These are phyloP conservation scores for Carnegiea gigantea DNA, from an alignment of 179 eudicot genomes.

Conservation along the genomic window DNA sequence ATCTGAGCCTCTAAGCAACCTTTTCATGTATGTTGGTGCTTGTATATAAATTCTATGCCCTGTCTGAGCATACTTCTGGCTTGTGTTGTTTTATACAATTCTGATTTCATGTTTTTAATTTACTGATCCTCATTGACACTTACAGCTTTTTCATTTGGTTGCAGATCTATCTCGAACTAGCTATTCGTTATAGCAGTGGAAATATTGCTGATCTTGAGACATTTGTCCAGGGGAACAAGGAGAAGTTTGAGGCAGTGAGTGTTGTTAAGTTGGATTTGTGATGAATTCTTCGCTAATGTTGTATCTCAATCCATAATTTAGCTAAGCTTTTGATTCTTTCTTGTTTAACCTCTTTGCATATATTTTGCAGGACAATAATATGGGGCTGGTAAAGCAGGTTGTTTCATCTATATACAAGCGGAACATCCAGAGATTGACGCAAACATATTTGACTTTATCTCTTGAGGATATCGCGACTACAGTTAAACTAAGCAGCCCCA, in stretches of 20 bases:
- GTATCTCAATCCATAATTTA: neutral
- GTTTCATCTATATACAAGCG: conserved; percentile 76
- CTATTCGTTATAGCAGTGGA: conserved; percentile 54
- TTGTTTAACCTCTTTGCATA: conserved; percentile 13
- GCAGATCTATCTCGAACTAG: conserved; percentile 81
- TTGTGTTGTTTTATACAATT: neutral
- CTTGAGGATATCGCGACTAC: conserved; percentile 85
- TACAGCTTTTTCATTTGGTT: conserved; percentile 12
- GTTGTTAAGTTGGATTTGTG: neutral
- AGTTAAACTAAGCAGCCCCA: conserved; percentile 66
- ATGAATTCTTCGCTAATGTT: neutral
- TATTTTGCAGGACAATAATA: conserved; percentile 66
- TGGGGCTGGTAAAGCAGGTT: conserved; percentile 88
- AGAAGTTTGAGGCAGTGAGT: conserved; percentile 74
- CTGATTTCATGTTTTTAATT: neutral
- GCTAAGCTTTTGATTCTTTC: neutral
- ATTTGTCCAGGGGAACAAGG: conserved; percentile 52
- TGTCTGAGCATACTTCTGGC: neutral
- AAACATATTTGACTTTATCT: conserved; percentile 87
- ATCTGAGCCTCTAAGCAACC: too few species aligned
- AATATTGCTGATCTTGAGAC: conserved; percentile 63
- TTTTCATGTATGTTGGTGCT: too few species aligned
- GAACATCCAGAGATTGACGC: conserved; percentile 91
- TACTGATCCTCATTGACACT: neutral
- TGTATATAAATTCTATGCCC: too few species aligned